Evolutionary conservation across 768 basidiomycete species (phyloP), one percentile per base, ranked within the genome.

Genomic region (Boletales sp.): DNA sequence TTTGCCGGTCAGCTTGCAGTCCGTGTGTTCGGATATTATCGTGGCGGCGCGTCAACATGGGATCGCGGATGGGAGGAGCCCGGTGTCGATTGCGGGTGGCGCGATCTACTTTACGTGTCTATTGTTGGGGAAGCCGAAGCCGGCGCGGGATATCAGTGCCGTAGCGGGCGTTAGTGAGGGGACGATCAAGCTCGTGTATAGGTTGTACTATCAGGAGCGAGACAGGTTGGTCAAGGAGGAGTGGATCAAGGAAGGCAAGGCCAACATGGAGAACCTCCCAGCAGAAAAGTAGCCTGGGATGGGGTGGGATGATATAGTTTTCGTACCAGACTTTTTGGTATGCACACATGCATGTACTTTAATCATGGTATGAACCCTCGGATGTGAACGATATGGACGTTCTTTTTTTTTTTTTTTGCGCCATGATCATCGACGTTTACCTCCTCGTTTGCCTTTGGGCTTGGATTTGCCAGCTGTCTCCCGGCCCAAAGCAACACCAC

Each of bases 21-120:
- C 84, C 21, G 89, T 91, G 36, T 90, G 89, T 63, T 75, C 81
- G 17, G 87, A 93, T 54, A 86, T 94, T 65, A 90, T 93, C 54
- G 67, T 86, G 48, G 81, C 82, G 29, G 89, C 90, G 13, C 81
- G 91, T 45, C 79, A 87, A 54, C 79, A 87, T 56, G 90, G 91
- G 38, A 87, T 95, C 53, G 93, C 94, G 31, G 93, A 94, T 63
- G 97, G 97, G 21, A 78, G 97, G 53, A 91, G 86, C 60, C 95
- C 95, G 1, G 90, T 97, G 45, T 97, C 97, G n/a, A 94, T 99
- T 57, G 97, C 95, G n/a, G 91, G 92, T 37, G 93, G 91, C 36
- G 90, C 92, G 17, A 93, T 99, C 52, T 93, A 88, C 73, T 97
- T 98, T 71, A 90, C 90, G 29, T 90, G 89, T 62, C 78, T 86